Percentiles rank a stretch among this genome's conserved stretches.
Conservation (phyloP, 2,329 filamentous ascomycete species). For the Colletotrichum somersetense region DNA sequence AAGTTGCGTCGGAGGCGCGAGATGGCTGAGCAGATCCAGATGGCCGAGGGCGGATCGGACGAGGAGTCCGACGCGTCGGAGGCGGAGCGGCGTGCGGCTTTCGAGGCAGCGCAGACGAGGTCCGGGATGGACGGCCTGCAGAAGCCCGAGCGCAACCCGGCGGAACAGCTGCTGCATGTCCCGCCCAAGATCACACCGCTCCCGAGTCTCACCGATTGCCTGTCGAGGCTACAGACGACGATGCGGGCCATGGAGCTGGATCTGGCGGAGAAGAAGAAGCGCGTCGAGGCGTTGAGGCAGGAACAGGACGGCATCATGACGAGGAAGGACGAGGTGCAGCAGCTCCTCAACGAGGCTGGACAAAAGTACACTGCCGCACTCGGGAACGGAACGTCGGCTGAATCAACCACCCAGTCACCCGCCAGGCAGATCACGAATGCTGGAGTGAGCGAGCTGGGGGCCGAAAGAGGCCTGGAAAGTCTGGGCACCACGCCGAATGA, state of each 20-base stretch:
- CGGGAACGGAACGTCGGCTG: slow-evolving; percentile 43
- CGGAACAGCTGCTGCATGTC: slow-evolving; percentile 62
- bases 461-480: slow-evolving; percentile 61
- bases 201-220: slow-evolving; percentile 76
- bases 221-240: slow-evolving; percentile 73
- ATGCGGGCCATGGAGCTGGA: slow-evolving; percentile 74
- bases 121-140: slow-evolving; percentile 84
- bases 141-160: slow-evolving; percentile 58
- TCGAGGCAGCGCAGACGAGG: slow-evolving; percentile 87
- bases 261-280: slow-evolving; percentile 69
- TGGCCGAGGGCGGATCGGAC: slow-evolving; percentile 76
- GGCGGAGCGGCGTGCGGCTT: slow-evolving; percentile 80
- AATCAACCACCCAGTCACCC: slow-evolving; percentile 40
- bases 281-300: slow-evolving; percentile 74
- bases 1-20: slow-evolving; percentile 75
- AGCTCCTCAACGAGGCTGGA: slow-evolving; percentile 83
- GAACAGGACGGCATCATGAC: slow-evolving; percentile 77
- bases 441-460: slow-evolving; percentile 45
- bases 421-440: slow-evolving; percentile 39
- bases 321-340: slow-evolving; percentile 84
- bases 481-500: slow-evolving; percentile 59
- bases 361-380: slow-evolving; percentile 67
- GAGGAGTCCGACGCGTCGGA: slow-evolving; percentile 78
- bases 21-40: slow-evolving; percentile 86
- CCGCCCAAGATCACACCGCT: slow-evolving; percentile 83